phyloP scores from a whole-genome alignment of 108 stramenopile species.

The Cylindrotheca fusiformis region DNA sequence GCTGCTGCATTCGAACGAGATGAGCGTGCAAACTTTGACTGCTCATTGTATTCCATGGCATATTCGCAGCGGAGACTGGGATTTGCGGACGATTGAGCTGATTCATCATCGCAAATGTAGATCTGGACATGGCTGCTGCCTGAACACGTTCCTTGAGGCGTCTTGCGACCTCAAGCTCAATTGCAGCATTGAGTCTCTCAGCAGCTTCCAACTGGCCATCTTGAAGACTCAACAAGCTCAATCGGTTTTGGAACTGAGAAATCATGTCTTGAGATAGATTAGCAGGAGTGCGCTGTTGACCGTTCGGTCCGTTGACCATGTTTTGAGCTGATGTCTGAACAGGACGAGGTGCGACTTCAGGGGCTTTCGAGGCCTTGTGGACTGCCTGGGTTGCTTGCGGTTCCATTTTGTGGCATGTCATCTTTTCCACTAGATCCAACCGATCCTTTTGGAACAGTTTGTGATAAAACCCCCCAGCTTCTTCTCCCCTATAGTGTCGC shows the following conservation, averaged over 20 bases:
- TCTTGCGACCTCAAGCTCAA: slow-evolving; percentile 39
- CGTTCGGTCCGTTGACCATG: neutral
- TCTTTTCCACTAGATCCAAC: slow-evolving; percentile 31
- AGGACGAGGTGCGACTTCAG: neutral
- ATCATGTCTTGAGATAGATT: neutral
- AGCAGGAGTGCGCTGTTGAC: neutral
- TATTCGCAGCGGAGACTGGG: slow-evolving; percentile 14
- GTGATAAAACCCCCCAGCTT: slow-evolving; percentile 52
- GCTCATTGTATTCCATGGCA: too few relatives aligned
- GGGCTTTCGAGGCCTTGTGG: slow-evolving; percentile 1
- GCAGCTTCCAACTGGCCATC: slow-evolving; percentile 12
- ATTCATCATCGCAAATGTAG: slow-evolving; percentile 20
- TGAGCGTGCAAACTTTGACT: neutral
- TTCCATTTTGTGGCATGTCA: slow-evolving; percentile 35
- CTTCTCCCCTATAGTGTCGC: slow-evolving; percentile 36
- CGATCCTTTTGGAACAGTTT: slow-evolving; percentile 41
- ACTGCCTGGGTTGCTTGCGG: slow-evolving; percentile 7
- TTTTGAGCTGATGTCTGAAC: neutral
- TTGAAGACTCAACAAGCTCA: neutral
- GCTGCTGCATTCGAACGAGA: slow-evolving; percentile 12
- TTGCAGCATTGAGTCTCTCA: slow-evolving; percentile 30
- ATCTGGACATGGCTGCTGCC: slow-evolving; percentile 24
- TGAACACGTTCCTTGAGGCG: slow-evolving; percentile 31
- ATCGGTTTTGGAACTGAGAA: neutral
- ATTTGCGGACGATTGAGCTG: slow-evolving; percentile 13